Conservation (phyloP, 139 green algal genomes). For the Axilococcus clingmanii region DNA sequence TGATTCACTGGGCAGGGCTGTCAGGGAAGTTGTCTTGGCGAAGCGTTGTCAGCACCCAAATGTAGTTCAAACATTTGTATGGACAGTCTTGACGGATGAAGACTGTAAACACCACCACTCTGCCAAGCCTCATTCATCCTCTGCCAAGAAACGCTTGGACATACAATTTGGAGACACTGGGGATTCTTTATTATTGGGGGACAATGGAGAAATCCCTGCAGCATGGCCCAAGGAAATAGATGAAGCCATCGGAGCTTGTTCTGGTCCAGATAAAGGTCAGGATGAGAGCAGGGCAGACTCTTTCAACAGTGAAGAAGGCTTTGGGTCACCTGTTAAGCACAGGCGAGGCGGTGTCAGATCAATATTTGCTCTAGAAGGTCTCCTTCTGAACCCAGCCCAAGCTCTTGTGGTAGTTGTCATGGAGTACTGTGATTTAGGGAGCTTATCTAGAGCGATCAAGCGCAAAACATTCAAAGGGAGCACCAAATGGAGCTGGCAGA, state of each 20-base stretch:
- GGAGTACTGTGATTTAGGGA: slow-evolving; percentile 42
- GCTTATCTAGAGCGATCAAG: slow-evolving; percentile 22
- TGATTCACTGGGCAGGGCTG: slow-evolving; percentile 15
- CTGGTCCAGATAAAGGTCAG: background rate
- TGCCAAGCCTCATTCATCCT: too few relatives aligned
- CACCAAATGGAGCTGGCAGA: slow-evolving; percentile 25
- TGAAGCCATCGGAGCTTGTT: background rate
- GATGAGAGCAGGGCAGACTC: slow-evolving; percentile 22
- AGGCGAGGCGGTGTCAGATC: slow-evolving; percentile 14
- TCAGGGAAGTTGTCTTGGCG: slow-evolving; percentile 34
- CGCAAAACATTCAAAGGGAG: slow-evolving; percentile 23
- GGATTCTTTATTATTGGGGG: too few relatives aligned
- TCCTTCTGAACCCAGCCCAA: slow-evolving; percentile 11
- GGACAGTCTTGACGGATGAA: too few relatives aligned
- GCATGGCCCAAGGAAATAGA: slow-evolving; percentile 5
- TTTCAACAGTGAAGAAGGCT: slow-evolving; percentile 45
- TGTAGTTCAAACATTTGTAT: slow-evolving; percentile 28
- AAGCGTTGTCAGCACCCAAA: slow-evolving; percentile 39
- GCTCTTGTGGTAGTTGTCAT: slow-evolving; percentile 37
- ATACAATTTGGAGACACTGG: too few relatives aligned
- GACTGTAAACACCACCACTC: too few relatives aligned
- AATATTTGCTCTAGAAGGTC: slow-evolving; percentile 21
- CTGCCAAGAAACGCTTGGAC: too few relatives aligned
- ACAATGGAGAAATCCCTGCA: background rate
- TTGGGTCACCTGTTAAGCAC: slow-evolving; percentile 31